Base-by-base conservation (phyloP, 208 protist species). In the Phytomonas serpens region DNA sequence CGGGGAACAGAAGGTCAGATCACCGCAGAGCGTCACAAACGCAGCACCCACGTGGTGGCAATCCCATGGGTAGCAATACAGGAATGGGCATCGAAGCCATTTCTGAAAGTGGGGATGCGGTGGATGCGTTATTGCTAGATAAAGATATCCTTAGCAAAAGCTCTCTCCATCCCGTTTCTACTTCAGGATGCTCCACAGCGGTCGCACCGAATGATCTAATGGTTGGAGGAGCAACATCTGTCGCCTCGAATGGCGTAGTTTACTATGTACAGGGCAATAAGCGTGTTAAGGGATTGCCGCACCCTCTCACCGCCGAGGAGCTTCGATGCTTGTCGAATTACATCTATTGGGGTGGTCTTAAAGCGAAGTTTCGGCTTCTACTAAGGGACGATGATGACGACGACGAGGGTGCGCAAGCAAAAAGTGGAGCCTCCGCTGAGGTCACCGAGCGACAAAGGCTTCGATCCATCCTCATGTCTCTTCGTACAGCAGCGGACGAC, bases 241-340 rank as follows among this genome's bases (percentile, higher is more conserved):
- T 57, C 23, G 5, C 23, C 19, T 6, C 47, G 16, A 57, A 57
- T 57, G 47, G 16, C 19, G 27, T 57, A 6, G 77, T 87, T n/a
- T 92, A 90, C 73, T 91, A 83, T 72, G 90, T 85, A 10, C 79
- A 82, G 64, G 86, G 86, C 16, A 94, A 89, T 52, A 78, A 77
- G 30, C 82, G 89, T 33, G 78, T 92, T 29, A 65, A 81, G 19
- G 89, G 89, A 0, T 80, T 94, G 16, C 72, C 77, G 36, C 74
- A 83, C 14, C 66, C 84, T 4, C 69, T 94, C 23, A 82, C 81
- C 10, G 72, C 75, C 10, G 82, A 87, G 13, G 83, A 84, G 23
- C 77, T 94, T 64, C 62, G 78, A 74, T 84, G 71, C 61, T 73
- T 94, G 27, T 64, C 78, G 7, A 84, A 90, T 66, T 94, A 92